These are phyloP conservation scores for Saccharomycopsis capsularis DNA, from an alignment of 805 yeast genomes.

Conservation along the genomic window DNA sequence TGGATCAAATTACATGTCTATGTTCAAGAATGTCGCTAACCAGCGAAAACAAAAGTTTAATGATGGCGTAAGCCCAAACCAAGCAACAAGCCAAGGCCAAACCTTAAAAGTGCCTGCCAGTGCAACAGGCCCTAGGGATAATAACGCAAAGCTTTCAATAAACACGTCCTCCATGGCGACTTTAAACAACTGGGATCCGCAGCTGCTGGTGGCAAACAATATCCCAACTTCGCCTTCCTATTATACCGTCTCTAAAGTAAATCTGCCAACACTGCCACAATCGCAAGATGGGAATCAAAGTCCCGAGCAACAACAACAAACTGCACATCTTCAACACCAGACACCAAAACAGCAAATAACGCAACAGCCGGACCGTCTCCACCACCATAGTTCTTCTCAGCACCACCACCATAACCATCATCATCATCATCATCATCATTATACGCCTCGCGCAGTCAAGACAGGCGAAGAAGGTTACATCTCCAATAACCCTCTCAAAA, in stretches of 20 bases:
- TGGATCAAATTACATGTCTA: constrained; percentile 16
- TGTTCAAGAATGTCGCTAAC: constrained; percentile 14
- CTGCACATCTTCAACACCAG: not conserved
- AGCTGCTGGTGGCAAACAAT: no score
- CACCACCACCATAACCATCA: not conserved
- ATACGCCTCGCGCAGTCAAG: not conserved
- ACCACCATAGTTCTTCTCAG: not conserved
- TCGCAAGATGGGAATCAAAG: no score
- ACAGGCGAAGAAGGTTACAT: not conserved
- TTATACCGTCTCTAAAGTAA: not conserved
- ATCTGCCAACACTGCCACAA: no score
- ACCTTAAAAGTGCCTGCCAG: no score
- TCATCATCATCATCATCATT: constrained; percentile 2
- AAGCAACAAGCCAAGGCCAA: no score
- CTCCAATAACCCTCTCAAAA: constrained; percentile 9
- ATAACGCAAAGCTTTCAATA: constrained; percentile 17
- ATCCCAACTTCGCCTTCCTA: not conserved
- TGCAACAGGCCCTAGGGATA: no score
- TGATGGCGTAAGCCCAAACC: constrained; percentile 14
- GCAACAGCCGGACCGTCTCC: not conserved
- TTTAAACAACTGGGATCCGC: not conserved
- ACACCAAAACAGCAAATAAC: not conserved
- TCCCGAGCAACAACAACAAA: not conserved
- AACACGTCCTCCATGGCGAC: not conserved
- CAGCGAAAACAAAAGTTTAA: constrained; percentile 15